These are phyloP conservation scores for Tylopilus rubrobrunneus DNA, from an alignment of 768 basidiomycete genomes.

Conservation along the genomic window DNA sequence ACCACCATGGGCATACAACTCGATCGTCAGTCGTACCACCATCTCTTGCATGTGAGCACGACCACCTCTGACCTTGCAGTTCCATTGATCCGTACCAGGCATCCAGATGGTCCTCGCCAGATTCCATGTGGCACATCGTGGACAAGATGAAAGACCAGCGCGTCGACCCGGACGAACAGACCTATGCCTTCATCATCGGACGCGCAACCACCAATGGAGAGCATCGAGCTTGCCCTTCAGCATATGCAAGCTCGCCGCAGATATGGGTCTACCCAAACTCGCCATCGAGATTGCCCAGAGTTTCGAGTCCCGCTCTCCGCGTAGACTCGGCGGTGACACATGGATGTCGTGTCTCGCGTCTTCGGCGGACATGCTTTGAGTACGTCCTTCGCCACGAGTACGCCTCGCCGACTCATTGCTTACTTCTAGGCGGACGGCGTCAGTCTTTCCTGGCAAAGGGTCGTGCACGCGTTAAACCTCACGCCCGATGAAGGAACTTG, in stretches of 20 bases:
- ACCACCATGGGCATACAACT: slow-evolving; percentile 44
- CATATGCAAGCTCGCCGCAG: slow-evolving; percentile 50
- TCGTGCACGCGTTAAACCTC: slow-evolving; percentile 48
- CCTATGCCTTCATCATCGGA: slow-evolving; percentile 51
- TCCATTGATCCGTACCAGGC: slow-evolving; percentile 38
- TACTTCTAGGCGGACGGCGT: slow-evolving; percentile 62
- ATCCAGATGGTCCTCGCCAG: slow-evolving; percentile 35
- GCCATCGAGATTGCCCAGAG: slow-evolving; percentile 66
- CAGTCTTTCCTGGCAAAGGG: slow-evolving; percentile 54
- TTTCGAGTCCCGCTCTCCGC: slow-evolving; percentile 54
- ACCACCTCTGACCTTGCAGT: neutral
- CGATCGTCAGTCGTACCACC: slow-evolving; percentile 50
- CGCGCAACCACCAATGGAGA: slow-evolving; percentile 42
- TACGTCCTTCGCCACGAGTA: slow-evolving; percentile 37
- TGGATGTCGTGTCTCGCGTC: slow-evolving; percentile 70
- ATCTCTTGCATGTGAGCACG: slow-evolving; percentile 52
- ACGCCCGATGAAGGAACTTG: slow-evolving; percentile 75
- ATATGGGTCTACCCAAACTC: slow-evolving; percentile 53
- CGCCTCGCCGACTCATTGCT: neutral
- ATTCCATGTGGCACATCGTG: slow-evolving; percentile 46
- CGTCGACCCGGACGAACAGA: slow-evolving; percentile 48
- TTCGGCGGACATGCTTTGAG: slow-evolving; percentile 64
- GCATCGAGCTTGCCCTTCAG: slow-evolving; percentile 65
- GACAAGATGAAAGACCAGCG: slow-evolving; percentile 51
- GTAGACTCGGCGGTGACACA: slow-evolving; percentile 46